Conservation (phyloP, 106 monocot species). For the Acorus calamus region DNA sequence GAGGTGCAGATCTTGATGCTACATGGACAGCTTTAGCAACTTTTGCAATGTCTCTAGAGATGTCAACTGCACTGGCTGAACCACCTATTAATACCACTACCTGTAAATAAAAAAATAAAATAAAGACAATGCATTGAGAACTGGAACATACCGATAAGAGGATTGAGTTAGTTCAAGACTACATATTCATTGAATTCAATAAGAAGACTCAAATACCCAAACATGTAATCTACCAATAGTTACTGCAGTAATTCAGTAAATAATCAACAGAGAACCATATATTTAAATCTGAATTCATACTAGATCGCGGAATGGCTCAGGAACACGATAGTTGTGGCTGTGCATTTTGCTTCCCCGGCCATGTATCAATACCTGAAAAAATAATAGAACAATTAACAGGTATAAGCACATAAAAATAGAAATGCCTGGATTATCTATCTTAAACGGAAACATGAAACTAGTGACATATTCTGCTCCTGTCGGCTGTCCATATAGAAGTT, state of each 20-base stretch:
- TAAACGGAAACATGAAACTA: too few species aligned
- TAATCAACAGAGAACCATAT: background rate
- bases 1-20: slow-evolving; percentile 41
- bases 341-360: slow-evolving; percentile 96
- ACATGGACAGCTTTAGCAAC: slow-evolving; percentile 87
- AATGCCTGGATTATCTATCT: too few species aligned
- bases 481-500: too few species aligned
- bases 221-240: too few species aligned
- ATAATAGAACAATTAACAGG: too few species aligned
- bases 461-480: too few species aligned
- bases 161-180: too few species aligned
- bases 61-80: slow-evolving; percentile 81
- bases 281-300: slow-evolving; percentile 17
- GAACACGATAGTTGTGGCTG: slow-evolving; percentile 88
- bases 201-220: too few species aligned
- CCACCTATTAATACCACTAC: slow-evolving; percentile 80
- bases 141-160: background rate
- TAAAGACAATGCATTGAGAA: background rate
- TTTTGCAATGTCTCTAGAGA: slow-evolving; percentile 64
- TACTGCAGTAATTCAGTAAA: background rate
- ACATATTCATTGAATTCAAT: too few species aligned
- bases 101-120: slow-evolving; percentile 21
- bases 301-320: slow-evolving; percentile 59
- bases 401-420: too few species aligned
- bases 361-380: slow-evolving; percentile 50